Base-by-base conservation (phyloP, 2,329 filamentous ascomycete species). In the Fusarium stilboides region DNA sequence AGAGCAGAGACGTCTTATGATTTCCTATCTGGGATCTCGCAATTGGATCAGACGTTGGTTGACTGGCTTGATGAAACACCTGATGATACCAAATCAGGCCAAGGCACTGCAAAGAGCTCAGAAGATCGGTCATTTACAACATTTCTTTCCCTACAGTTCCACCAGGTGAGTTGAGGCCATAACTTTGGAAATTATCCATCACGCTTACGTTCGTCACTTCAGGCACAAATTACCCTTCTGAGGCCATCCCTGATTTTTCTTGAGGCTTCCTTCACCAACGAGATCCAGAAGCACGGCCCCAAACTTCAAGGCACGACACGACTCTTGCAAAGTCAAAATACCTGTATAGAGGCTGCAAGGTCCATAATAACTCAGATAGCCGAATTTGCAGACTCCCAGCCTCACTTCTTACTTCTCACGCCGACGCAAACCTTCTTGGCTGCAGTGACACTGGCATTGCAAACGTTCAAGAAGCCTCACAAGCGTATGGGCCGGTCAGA, bases 401-500 rank as follows among this genome's bases (percentile, higher is more conserved):
- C 60, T 13, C 66, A 72, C 2, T 72, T 63, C 1, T 40, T 51
- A 4, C 64, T 72, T 1, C n/a, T 72, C 1, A 70, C 66, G 1
- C 63, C 69, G 3, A 72, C 69, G 2, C 69, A 68, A 0, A 60
- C 59, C 0, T 68, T 72, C 13, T 34, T 72, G 2, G 69, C 62
- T n/a, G 66, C 69, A 0, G 63, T 65, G 2, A 72, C 70, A 2
- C 60, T 72, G 2, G 69, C 69, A 1, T 36, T 72, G 0, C 70
- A 72, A 8, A 72, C 70, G 4, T 69, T 72, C 13, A 72, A 70
- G 42, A 72, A 72, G 14, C 70, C 69, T 2, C 70, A 72, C 17
- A 72, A 72, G 33, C 56, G 69, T 1, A 72, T 72, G 70, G 69
- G 70, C 1, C 69, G 70, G 3, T 72, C 69, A 6, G 69, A 72